phyloP scores from a whole-genome alignment of 495 filamentous ascomycete genomes.

The Paragyromitra xinjiangensis region DNA sequence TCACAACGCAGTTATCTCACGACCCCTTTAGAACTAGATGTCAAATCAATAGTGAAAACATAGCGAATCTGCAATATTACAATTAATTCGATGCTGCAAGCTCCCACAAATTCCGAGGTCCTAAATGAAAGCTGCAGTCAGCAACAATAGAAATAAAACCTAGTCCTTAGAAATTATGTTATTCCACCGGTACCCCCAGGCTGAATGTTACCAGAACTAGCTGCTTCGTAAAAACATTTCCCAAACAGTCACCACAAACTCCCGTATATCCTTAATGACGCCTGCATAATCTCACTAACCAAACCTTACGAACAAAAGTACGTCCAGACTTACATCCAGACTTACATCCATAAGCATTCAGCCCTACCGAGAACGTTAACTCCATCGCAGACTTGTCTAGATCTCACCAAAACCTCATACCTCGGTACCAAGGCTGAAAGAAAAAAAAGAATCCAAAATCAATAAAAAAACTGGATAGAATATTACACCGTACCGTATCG shows the following conservation, averaged over 20 bases:
- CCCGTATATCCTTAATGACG: neutral
- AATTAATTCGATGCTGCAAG: too few relatives aligned
- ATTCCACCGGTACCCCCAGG: too few relatives aligned
- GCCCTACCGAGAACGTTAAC: neutral
- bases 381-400: neutral
- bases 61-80: too few relatives aligned
- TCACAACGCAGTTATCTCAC: too few relatives aligned
- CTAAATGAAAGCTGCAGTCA: too few relatives aligned
- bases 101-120: too few relatives aligned
- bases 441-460: neutral
- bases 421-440: neutral
- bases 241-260: neutral
- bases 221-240: neutral
- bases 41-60: too few relatives aligned
- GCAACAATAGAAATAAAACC: too few relatives aligned
- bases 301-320: neutral
- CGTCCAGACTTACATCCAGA: neutral
- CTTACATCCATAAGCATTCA: neutral
- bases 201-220: neutral
- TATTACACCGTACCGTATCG: too few relatives aligned
- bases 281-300: neutral
- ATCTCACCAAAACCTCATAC: neutral
- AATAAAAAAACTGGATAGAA: neutral
- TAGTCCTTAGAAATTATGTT: too few relatives aligned
- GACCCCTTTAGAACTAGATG: too few relatives aligned